phyloP scores from a whole-genome alignment of 1,284 basidiomycete genomes.

The Pseudozyma tsukubaensis region DNA sequence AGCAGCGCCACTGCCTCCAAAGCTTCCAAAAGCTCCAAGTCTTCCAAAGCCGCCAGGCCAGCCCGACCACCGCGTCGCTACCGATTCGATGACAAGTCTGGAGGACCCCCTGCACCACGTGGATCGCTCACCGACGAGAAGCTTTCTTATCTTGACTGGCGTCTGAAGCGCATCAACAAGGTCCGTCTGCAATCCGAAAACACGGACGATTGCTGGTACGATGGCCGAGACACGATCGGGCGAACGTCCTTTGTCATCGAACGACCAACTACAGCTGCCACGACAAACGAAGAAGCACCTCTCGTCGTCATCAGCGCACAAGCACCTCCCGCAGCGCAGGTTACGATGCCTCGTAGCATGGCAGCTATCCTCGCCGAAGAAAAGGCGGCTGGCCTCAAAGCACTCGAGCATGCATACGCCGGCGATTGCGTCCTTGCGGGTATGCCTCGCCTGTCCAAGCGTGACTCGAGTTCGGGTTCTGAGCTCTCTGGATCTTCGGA shows the following conservation, averaged over 20 bases:
- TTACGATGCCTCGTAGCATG: slow-evolving; percentile 10
- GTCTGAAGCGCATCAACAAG: slow-evolving; percentile 44
- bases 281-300: too few relatives aligned
- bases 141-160: slow-evolving; percentile 54
- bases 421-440: slow-evolving; percentile 32
- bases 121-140: slow-evolving; percentile 47
- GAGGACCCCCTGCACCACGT: slow-evolving; percentile 33
- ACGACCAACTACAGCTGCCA: not conserved
- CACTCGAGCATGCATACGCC: slow-evolving; percentile 27
- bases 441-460: slow-evolving; percentile 40
- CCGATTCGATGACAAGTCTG: slow-evolving; percentile 46
- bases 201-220: slow-evolving; percentile 30
- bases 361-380: slow-evolving; percentile 25
- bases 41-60: not conserved
- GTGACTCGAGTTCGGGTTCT: slow-evolving; percentile 36
- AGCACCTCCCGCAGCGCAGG: slow-evolving; percentile 2
- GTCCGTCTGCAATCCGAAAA: slow-evolving; percentile 32
- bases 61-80: slow-evolving; percentile 17
- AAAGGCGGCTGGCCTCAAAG: slow-evolving; percentile 33
- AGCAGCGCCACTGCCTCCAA: slow-evolving; percentile 5
- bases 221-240: slow-evolving; percentile 46
- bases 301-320: slow-evolving; percentile 1
- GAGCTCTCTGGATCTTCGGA: slow-evolving; percentile 41
- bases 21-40: slow-evolving; percentile 5
- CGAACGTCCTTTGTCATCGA: slow-evolving; percentile 32